phyloP scores from a whole-genome alignment of 1,139 yeast species.

The Candida tunisiensis region DNA sequence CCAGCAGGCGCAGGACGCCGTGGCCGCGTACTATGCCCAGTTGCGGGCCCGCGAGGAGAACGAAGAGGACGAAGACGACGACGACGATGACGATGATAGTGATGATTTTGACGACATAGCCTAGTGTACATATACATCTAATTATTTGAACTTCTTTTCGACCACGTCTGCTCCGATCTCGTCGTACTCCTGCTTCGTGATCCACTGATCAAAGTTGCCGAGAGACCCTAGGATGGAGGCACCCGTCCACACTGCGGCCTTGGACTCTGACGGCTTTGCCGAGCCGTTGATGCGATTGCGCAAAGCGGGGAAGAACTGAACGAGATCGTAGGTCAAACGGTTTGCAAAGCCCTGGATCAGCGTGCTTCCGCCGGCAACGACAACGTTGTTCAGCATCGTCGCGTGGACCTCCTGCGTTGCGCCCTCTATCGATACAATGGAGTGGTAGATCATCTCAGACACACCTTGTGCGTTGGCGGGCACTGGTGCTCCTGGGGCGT shows the following conservation, averaged over 20 bases:
- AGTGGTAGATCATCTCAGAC: slow-evolving; percentile 51
- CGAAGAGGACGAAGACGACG: slow-evolving; percentile 32
- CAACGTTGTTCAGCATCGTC: slow-evolving; percentile 76
- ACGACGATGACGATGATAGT: slow-evolving; percentile 41
- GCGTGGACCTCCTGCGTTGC: slow-evolving; percentile 51
- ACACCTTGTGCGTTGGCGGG: slow-evolving; percentile 31
- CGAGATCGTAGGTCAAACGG: slow-evolving; percentile 57
- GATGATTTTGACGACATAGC: slow-evolving; percentile 33
- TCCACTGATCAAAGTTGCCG: slow-evolving; percentile 98
- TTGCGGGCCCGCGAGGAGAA: slow-evolving; percentile 44
- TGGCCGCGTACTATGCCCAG: slow-evolving; percentile 65
- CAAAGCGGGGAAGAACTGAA: slow-evolving; percentile 43
- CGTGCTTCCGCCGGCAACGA: slow-evolving; percentile 79
- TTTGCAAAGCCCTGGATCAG: slow-evolving; percentile 73
- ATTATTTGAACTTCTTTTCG: slow-evolving; percentile 21
- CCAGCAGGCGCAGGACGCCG: slow-evolving; percentile 44
- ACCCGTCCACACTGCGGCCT: slow-evolving; percentile 85
- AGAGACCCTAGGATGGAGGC: slow-evolving; percentile 83
- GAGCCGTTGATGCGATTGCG: slow-evolving; percentile 57
- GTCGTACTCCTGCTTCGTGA: slow-evolving; percentile 75
- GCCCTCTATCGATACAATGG: slow-evolving; percentile 27
- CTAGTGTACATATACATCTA: not conserved
- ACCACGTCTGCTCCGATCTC: slow-evolving; percentile 74
- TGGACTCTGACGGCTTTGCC: slow-evolving; percentile 66
- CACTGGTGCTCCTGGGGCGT: slow-evolving; percentile 10